phyloP scores from a whole-genome alignment of 495 filamentous ascomycete species.

The Elaphomyces granulatus region DNA sequence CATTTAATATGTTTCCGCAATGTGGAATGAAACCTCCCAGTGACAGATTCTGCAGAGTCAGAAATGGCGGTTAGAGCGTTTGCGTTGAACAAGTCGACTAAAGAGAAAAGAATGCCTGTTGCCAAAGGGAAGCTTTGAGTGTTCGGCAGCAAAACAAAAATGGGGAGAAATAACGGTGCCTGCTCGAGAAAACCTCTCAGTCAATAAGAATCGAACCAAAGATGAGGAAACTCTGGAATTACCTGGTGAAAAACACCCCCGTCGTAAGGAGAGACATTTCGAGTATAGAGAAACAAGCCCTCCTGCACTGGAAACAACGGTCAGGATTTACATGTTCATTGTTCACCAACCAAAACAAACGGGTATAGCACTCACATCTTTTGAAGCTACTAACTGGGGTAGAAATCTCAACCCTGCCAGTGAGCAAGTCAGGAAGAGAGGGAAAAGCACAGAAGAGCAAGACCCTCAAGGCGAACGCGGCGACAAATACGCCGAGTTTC shows the following conservation, averaged over 20 bases:
- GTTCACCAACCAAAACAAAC: too few species aligned
- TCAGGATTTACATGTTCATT: too few species aligned
- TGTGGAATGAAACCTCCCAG: slow-evolving; percentile 60
- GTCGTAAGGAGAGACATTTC: slow-evolving; percentile 94
- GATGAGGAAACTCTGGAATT: slow-evolving; percentile 1
- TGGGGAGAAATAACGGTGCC: slow-evolving; percentile 79
- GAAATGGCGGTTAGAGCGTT: slow-evolving; percentile 71
- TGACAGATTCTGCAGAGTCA: slow-evolving; percentile 61
- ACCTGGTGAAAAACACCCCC: slow-evolving; percentile 95
- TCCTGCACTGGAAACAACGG: slow-evolving; percentile 57
- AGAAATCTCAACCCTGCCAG: slow-evolving; percentile 87
- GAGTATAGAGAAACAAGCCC: slow-evolving; percentile 87
- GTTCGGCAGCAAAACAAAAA: slow-evolving; percentile 76
- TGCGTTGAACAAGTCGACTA: slow-evolving; percentile 72
- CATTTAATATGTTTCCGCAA: slow-evolving; percentile 62
- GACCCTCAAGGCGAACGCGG: slow-evolving; percentile 65
- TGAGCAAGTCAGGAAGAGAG: slow-evolving; percentile 69
- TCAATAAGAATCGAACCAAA: slow-evolving; percentile 2
- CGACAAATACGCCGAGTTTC: slow-evolving; percentile 59
- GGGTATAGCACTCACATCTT: slow-evolving; percentile 62
- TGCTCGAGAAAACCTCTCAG: slow-evolving; percentile 11
- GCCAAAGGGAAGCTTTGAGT: slow-evolving; percentile 47
- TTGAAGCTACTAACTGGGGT: slow-evolving; percentile 98
- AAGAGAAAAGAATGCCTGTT: slow-evolving; percentile 66
- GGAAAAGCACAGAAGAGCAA: slow-evolving; percentile 71